phyloP scores from a whole-genome alignment of 495 filamentous ascomycete species.

The Clavariopsis aquatica region DNA sequence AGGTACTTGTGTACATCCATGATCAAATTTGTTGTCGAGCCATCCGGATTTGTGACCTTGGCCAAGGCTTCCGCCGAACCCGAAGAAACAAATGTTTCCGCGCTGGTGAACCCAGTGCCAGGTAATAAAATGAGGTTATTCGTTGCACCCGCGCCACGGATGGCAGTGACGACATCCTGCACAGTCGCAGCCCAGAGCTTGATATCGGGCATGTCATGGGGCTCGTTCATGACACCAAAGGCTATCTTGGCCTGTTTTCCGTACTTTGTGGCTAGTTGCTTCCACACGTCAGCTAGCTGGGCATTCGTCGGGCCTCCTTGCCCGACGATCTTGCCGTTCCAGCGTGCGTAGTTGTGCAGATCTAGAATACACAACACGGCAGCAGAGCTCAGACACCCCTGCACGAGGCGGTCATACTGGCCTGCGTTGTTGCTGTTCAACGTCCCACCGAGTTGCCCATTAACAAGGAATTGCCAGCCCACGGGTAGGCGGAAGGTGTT shows the following conservation, averaged over 20 bases:
- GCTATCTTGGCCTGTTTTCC: conserved; percentile 49
- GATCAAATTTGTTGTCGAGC: conserved; percentile 54
- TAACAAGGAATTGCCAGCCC: conserved; percentile 59
- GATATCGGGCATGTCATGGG: conserved; percentile 53
- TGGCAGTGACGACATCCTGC: conserved; percentile 60
- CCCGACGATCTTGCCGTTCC: conserved; percentile 61
- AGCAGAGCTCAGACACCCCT: conserved; percentile 58
- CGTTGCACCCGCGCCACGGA: conserved; percentile 59
- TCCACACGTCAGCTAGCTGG: conserved; percentile 60
- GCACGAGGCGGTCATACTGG: conserved; percentile 59
- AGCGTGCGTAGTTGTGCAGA: conserved; percentile 62
- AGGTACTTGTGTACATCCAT: conserved; percentile 62
- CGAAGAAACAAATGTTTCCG: conserved; percentile 48
- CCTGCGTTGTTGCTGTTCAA: conserved; percentile 52
- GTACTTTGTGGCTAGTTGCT: conserved; percentile 59
- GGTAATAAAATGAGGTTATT: conserved; percentile 56
- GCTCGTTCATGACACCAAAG: conserved; percentile 69
- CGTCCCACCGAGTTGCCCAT: conserved; percentile 51
- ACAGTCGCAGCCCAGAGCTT: conserved; percentile 54
- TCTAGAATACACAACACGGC: conserved; percentile 60
- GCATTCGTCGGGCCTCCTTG: conserved; percentile 59
- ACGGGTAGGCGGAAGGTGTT: conserved; percentile 61
- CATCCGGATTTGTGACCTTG: conserved; percentile 58
- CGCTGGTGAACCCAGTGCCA: conserved; percentile 53
- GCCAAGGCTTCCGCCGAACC: conserved; percentile 54